These are phyloP conservation scores for Erysiphe pulchra DNA, from an alignment of 2,329 filamentous ascomycete genomes.

Conservation along the genomic window DNA sequence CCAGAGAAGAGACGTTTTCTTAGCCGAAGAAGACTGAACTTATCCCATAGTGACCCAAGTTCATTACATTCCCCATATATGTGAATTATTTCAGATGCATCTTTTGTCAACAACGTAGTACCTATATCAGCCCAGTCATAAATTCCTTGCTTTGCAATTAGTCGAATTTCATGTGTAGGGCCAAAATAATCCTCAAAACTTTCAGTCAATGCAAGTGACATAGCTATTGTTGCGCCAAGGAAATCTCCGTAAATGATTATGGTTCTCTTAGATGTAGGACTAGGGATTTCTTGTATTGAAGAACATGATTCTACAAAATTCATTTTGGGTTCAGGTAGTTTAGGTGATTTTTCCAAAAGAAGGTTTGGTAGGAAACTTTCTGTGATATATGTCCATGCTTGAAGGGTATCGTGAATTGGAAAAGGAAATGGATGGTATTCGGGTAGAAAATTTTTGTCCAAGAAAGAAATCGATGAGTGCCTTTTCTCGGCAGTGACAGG, in stretches of 20 bases:
- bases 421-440: conserved; percentile 21
- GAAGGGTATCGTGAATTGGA: conserved; percentile 28
- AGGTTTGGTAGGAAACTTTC: conserved; percentile 4
- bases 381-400: conserved; percentile 20
- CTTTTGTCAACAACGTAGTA: conserved; percentile 12
- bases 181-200: conserved; percentile 17
- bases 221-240: conserved; percentile 29
- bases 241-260: conserved; percentile 26
- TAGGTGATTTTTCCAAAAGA: not conserved
- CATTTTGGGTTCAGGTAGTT: not conserved
- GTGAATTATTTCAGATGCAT: not conserved
- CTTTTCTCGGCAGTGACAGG: conserved; percentile 1
- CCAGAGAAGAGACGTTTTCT: conserved; percentile 22
- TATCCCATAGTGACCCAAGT: conserved; percentile 3
- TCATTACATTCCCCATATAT: not conserved
- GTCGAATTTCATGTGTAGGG: conserved; percentile 19
- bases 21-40: conserved; percentile 8
- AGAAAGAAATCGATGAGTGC: not conserved
- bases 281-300: conserved; percentile 11
- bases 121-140: conserved; percentile 39
- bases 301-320: not conserved
- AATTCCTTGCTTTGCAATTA: conserved; percentile 31
- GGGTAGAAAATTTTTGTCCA: not conserved
- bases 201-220: conserved; percentile 31
- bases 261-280: conserved; percentile 4